Base-by-base conservation (phyloP, 2,329 filamentous ascomycete genomes). In the Ophiocordyceps unilateralis region DNA sequence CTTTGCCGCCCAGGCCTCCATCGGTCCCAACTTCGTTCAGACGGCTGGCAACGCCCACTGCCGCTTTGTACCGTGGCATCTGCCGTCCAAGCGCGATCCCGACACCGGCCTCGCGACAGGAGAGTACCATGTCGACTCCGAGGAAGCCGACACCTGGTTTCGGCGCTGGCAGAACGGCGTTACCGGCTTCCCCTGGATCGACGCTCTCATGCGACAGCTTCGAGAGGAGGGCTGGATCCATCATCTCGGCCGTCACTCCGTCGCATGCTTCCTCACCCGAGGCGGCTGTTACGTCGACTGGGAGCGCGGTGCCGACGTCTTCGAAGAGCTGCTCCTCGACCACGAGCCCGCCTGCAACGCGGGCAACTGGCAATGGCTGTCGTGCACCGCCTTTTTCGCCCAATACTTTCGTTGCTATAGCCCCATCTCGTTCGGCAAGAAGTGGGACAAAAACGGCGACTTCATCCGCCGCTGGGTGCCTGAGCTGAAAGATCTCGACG, bases 181-280 rank as follows among this genome's bases (percentile, higher is more conserved):
- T 21, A 88, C 83, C 0, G 83, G 83, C 0, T 87, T 87, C 47
- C 83, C 83, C 0, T 87, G 79, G 74, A 85, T 88, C 50, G 83
- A 88, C 53, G 81, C 81, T 0, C 65, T 87, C 36, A 87, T 88
- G 83, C 73, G 81, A 1, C 82, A 87, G 57, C 66, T 88, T 14
- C 66, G 69, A 14, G 56, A 66, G 2, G 81, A 86, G 55, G 83
- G 83, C 23, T 88, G 82, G 82, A 83, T 87, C 9, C 82, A 88
- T 54, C 83, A 88, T 55, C 67, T 87, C 0, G 83, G 81, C 2
- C 71, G 83, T 0, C 83, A 88, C 57, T 72, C 77, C n/a, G 77
- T 88, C 0, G 83, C 83, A 0, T 87, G 81, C 55, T 88, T 88
- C 55, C 66, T 88, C n/a, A 87, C 83, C 1, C 67, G 83, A 3